A percentile compares a stretch with the other conserved stretches of the same genome.
These are phyloP conservation scores for Rhipidocladum racemiflorum DNA, from an alignment of 176 grass and related monocot species.

Conservation along the genomic window DNA sequence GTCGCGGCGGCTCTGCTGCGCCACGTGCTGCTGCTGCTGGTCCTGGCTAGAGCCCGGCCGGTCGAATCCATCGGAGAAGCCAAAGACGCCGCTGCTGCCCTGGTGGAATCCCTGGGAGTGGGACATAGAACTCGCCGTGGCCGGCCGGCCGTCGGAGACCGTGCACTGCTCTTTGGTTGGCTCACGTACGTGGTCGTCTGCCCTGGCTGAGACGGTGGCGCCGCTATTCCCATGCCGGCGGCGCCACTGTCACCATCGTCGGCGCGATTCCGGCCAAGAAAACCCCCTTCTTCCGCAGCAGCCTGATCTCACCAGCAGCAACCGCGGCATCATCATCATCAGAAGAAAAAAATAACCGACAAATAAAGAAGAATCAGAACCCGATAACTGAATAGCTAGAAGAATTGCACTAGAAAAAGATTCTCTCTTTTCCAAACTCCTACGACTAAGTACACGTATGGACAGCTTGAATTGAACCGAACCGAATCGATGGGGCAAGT, in stretches of 20 bases:
- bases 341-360: background rate
- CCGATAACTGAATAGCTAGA: background rate
- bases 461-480: background rate
- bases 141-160: conserved; percentile 28
- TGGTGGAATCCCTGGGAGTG: conserved; percentile 94
- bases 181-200: conserved; percentile 41
- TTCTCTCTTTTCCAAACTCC: background rate
- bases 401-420: conserved; percentile 2
- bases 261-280: conserved; percentile 32
- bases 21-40: conserved; percentile 67
- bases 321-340: background rate
- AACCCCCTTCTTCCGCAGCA: background rate
- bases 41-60: conserved; percentile 44
- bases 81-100: conserved; percentile 62
- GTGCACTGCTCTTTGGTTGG: conserved; percentile 23
- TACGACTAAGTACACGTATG: background rate
- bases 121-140: conserved; percentile 73
- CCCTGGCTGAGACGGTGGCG: conserved; percentile 49
- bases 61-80: conserved; percentile 63
- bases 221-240: conserved; percentile 84
- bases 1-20: conserved; percentile 89
- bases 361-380: background rate
- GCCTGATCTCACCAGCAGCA: conserved; percentile 22
- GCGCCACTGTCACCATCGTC: conserved; percentile 57
- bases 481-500: background rate